phyloP scores from a whole-genome alignment of 106 monocot genomes.

The Vanilla planifolia region DNA sequence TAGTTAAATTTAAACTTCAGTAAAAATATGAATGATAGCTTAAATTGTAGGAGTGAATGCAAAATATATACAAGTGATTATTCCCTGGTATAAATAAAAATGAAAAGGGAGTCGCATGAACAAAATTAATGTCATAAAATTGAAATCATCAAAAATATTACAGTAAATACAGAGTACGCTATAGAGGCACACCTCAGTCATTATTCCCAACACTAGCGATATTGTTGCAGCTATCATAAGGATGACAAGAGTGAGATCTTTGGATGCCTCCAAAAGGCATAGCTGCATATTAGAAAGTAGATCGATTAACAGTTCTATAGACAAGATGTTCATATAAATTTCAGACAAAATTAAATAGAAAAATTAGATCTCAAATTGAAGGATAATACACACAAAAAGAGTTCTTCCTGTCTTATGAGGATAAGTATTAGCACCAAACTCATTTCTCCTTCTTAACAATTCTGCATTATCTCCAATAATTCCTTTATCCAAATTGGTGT shows the following conservation, averaged over 20 bases:
- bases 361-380: not conserved
- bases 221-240: constrained; percentile 57
- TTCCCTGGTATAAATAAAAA: too few species aligned
- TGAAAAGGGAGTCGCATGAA: too few species aligned
- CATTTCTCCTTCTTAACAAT: constrained; percentile 33
- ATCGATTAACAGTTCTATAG: not conserved
- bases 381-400: constrained; percentile 40
- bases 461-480: constrained; percentile 57
- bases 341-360: not conserved
- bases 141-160: too few species aligned
- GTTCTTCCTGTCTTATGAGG: constrained; percentile 72
- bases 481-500: constrained; percentile 51
- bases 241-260: constrained; percentile 58
- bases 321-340: not conserved
- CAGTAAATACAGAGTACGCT: too few species aligned
- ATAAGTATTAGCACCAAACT: constrained; percentile 70
- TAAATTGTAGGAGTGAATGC: too few species aligned
- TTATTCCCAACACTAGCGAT: constrained; percentile 47
- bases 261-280: constrained; percentile 56
- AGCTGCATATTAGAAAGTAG: constrained; percentile 3
- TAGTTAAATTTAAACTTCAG: too few species aligned
- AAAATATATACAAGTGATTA: too few species aligned
- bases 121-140: too few species aligned
- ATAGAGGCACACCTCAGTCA: constrained; percentile 33
- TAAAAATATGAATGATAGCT: too few species aligned